These are phyloP conservation scores for Cyclotella cryptica DNA, from an alignment of 108 stramenopile species.

Conservation along the genomic window DNA sequence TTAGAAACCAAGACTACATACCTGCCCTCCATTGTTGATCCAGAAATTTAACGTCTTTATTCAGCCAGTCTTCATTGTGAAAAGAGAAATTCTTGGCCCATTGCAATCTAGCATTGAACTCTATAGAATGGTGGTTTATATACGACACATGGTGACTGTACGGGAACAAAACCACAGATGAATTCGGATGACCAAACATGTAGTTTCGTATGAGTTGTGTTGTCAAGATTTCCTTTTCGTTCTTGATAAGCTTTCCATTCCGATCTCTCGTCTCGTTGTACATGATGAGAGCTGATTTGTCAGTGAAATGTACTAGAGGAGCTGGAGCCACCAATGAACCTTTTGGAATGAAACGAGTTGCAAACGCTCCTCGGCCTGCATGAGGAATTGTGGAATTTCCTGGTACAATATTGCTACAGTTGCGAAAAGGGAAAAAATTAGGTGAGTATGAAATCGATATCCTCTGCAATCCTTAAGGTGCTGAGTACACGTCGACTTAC, in stretches of 20 bases:
- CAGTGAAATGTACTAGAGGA: conserved; percentile 67
- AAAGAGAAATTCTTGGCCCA: conserved; percentile 64
- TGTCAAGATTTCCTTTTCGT: conserved; percentile 32
- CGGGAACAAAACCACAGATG: conserved; percentile 70
- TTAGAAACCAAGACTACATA: neutral
- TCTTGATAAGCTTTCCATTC: conserved; percentile 19
- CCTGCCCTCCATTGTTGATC: conserved; percentile 25
- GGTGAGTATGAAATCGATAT: no score
- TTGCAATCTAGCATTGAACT: conserved; percentile 63
- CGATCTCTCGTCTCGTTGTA: conserved; percentile 27
- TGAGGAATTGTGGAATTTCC: conserved; percentile 57
- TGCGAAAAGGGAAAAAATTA: no score
- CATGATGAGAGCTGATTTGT: conserved; percentile 50
- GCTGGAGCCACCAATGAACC: conserved; percentile 66
- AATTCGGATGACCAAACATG: conserved; percentile 74
- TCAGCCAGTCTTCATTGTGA: conserved; percentile 66
- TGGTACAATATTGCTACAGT: conserved; percentile 53
- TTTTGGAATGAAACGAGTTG: conserved; percentile 61
- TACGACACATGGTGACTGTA: conserved; percentile 60
- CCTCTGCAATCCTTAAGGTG: no score
- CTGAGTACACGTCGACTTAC: no score
- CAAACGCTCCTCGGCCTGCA: conserved; percentile 81
- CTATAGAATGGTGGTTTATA: conserved; percentile 69
- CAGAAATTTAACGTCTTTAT: conserved; percentile 53
- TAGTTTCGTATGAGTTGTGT: conserved; percentile 78